Base-by-base conservation (phyloP, 129 eudicot genomes). In the Artemisia annua region DNA sequence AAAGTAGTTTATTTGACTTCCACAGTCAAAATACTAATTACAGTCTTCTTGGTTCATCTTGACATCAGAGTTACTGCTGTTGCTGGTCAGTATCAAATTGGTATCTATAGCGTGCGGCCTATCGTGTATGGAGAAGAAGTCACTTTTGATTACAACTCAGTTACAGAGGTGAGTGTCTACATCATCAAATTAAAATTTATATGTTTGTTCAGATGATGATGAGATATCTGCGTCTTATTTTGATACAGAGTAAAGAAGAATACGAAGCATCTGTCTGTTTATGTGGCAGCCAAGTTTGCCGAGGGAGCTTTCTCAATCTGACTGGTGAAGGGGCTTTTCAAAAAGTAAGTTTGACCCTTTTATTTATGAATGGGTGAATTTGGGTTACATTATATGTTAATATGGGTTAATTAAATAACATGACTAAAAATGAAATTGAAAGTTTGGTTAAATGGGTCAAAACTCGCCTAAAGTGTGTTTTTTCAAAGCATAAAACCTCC, bases 211-310 rank as follows among this genome's bases (percentile, higher is more conserved):
- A 11, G 44, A 58, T 70, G 66, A 43, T 71, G 69, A 70, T 59
- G 19, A 57, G 26, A 55, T 64, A 59, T 69, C 48, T 18, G 50
- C 20, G 15, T 32, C 59, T 53, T 24, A 68, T 26, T 39, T 70
- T 30, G 11, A 32, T 62, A 18, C 84, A 94, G 99, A 94, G 99
- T 74, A 94, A 94, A 79, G 99, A 94, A 77, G 99, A 94, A 80
- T 90, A 90, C 57, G 99, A 94, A 79, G 99, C 97, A 26, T 94
- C 99, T 71, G 97, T 94, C 63, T 94, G 99, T 77, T 82, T 94
- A 75, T 94, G 99, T 67, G 99, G 99, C 43, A 90, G 91, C 81
- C 97, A 90, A 78, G 96, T 90, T 73, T 94, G 99, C 79, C 89
- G 99, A 69, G 99, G 99, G 72, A 94, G 99, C 81, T 94, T 90